A percentile compares a stretch with the other conserved stretches of the same genome.
phyloP scores from a whole-genome alignment of 164 flowering plant genomes.

The Platanus orientalis region DNA sequence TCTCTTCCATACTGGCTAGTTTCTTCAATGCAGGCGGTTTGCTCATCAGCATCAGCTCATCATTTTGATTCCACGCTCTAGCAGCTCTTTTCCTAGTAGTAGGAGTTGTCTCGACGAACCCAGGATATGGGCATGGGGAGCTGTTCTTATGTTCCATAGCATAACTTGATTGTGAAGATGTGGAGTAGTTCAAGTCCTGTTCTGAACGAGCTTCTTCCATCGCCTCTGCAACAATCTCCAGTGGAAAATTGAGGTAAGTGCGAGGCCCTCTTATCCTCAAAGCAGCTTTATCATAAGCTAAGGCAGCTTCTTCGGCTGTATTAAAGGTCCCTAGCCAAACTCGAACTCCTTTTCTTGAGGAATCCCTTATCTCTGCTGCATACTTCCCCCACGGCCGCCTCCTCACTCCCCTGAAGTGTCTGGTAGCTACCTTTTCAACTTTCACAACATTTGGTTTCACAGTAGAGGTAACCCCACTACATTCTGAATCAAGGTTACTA shows the following conservation, averaged over 20 bases:
- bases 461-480: not conserved
- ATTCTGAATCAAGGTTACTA: slow-evolving; percentile 3
- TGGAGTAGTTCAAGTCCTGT: slow-evolving; percentile 11
- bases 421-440: slow-evolving; percentile 20
- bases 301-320: slow-evolving; percentile 51
- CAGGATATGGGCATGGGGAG: not conserved
- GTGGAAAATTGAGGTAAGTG: slow-evolving; percentile 50
- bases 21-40: slow-evolving; percentile 32
- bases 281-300: slow-evolving; percentile 55
- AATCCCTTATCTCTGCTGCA: slow-evolving; percentile 57
- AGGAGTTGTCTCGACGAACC: not conserved
- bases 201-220: slow-evolving; percentile 9
- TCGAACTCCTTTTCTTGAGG: slow-evolving; percentile 33
- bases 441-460: slow-evolving; percentile 8
- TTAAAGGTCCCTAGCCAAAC: slow-evolving; percentile 50
- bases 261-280: slow-evolving; percentile 42
- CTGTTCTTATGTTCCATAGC: not conserved
- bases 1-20: slow-evolving; percentile 20
- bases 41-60: slow-evolving; percentile 10
- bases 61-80: slow-evolving; percentile 26
- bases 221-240: slow-evolving; percentile 25
- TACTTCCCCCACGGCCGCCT: slow-evolving; percentile 62
- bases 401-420: slow-evolving; percentile 46
- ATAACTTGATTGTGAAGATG: slow-evolving; percentile 11
- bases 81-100: slow-evolving; percentile 26